Conservation (phyloP, 2,329 filamentous ascomycete genomes). For the Periglandula ipomoeae region DNA sequence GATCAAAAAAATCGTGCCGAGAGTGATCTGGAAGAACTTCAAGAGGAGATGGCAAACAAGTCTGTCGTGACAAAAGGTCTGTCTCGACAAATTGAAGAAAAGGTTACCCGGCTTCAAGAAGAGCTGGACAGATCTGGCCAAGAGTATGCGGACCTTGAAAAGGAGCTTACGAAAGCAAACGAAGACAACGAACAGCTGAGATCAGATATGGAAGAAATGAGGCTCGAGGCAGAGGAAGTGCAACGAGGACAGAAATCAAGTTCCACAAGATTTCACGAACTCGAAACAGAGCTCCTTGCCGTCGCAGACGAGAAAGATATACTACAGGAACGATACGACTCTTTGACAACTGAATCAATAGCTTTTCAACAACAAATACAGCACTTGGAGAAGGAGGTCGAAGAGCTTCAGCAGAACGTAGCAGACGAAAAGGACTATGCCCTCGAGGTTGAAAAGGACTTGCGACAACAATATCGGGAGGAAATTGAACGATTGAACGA, state of each 20-base stretch:
- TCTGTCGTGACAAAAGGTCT: slow-evolving; percentile 67
- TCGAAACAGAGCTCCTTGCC: slow-evolving; percentile 50
- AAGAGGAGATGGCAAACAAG: slow-evolving; percentile 71
- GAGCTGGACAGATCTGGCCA: slow-evolving; percentile 49
- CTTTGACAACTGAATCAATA: slow-evolving; percentile 55
- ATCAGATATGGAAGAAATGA: slow-evolving; percentile 33
- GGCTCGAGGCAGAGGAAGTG: slow-evolving; percentile 21
- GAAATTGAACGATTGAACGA: slow-evolving; percentile 43
- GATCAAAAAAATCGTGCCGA: slow-evolving; percentile 49
- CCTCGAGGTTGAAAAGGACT: slow-evolving; percentile 50
- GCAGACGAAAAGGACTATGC: slow-evolving; percentile 48
- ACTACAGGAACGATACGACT: slow-evolving; percentile 59
- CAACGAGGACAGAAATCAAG: slow-evolving; percentile 25
- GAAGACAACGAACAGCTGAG: slow-evolving; percentile 37
- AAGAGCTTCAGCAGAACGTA: slow-evolving; percentile 39
- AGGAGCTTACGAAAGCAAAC: slow-evolving; percentile 37
- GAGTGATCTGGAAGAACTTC: slow-evolving; percentile 53
- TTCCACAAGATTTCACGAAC: slow-evolving; percentile 41
- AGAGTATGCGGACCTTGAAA: slow-evolving; percentile 42
- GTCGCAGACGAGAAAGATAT: slow-evolving; percentile 58
- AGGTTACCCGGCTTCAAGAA: slow-evolving; percentile 53
- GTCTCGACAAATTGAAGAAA: slow-evolving; percentile 67
- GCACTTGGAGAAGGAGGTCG: slow-evolving; percentile 35
- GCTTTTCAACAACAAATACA: slow-evolving; percentile 57
- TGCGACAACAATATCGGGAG: slow-evolving; percentile 35